Base-by-base conservation (phyloP, 208 protist genomes). In the Lotmaria passim region DNA sequence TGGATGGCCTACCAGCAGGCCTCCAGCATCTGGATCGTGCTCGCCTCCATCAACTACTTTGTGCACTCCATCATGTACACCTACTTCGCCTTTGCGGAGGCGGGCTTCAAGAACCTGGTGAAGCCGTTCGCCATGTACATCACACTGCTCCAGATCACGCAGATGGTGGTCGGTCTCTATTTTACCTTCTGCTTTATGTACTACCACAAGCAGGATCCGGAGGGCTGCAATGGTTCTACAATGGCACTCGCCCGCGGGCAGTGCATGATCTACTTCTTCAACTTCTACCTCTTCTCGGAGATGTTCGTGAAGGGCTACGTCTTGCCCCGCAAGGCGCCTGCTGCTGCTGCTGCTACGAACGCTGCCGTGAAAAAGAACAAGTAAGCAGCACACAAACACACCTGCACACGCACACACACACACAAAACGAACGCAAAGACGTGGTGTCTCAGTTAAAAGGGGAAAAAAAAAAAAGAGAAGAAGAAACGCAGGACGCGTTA, bases 61-160 rank as follows among this genome's bases (percentile, higher is more conserved):
- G 96, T 98, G 41, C 97, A 98, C 81, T 79, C 91, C 26, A 89
- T 98, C 84, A 98, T 98, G 96, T 99, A 99, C 83, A 85, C 88
- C 4, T 99, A 98, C 82, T 99, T 98, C 68, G 80, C 84, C 36
- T 59, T 97, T 11, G 74, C 85, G 19, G 90, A 89, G 46, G 78
- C 77, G 21, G 87, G 89, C n/a, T 75, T 79, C 53, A 84, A 86
- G 77, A 76, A 82, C 48, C 58, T 96, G 12, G 75, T 93, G 68
- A 85, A 86, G 77, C 86, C 89, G 1, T 86, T 97, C 53, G 90
- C 85, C 34, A 82, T 85, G 58, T 85, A 94, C 73, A 97, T 98
- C 73, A 98, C 94, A 43, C 62, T 81, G 48, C 47, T 95, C 50
- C 94, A 98, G 76, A 86, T 98, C 24, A 59, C 89, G 2, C 97